These are phyloP conservation scores for Ostreobium quekettii DNA, from an alignment of 139 green algal genomes.

Conservation along the genomic window DNA sequence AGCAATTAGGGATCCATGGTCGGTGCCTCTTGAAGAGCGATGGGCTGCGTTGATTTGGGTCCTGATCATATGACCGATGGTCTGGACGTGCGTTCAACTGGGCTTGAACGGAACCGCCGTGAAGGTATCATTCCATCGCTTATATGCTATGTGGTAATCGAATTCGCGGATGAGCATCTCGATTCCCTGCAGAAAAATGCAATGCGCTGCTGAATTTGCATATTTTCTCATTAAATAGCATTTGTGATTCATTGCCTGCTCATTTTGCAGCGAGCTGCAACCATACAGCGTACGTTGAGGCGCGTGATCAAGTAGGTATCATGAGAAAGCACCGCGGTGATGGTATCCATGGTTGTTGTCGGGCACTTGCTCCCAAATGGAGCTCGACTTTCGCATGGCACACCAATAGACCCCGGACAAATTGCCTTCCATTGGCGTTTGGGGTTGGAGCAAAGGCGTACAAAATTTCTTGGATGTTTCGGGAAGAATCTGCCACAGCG, in stretches of 20 bases:
- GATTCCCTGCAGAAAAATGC: constrained; percentile 23
- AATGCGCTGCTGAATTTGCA: background rate
- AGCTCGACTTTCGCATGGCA: too few species aligned
- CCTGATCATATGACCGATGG: too few species aligned
- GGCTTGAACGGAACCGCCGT: background rate
- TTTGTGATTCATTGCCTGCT: background rate
- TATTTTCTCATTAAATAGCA: too few species aligned
- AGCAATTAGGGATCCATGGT: too few species aligned
- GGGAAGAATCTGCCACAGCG: too few species aligned
- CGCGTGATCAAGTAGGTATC: background rate
- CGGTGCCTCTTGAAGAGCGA: too few species aligned
- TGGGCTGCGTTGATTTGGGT: too few species aligned
- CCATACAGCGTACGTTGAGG: background rate
- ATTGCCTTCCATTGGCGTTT: too few species aligned
- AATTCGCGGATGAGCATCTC: constrained; percentile 27
- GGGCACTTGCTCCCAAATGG: background rate
- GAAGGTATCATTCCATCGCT: constrained; percentile 18
- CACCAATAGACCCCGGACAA: too few species aligned
- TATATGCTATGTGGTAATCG: constrained; percentile 27
- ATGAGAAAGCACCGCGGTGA: background rate
- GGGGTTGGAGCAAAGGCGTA: too few species aligned
- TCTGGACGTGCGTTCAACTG: too few species aligned
- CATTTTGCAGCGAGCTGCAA: background rate
- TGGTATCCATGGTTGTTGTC: background rate
- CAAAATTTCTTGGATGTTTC: too few species aligned